phyloP scores from a whole-genome alignment of 176 grass and related monocot species.

The Alopecurus myosuroides region DNA sequence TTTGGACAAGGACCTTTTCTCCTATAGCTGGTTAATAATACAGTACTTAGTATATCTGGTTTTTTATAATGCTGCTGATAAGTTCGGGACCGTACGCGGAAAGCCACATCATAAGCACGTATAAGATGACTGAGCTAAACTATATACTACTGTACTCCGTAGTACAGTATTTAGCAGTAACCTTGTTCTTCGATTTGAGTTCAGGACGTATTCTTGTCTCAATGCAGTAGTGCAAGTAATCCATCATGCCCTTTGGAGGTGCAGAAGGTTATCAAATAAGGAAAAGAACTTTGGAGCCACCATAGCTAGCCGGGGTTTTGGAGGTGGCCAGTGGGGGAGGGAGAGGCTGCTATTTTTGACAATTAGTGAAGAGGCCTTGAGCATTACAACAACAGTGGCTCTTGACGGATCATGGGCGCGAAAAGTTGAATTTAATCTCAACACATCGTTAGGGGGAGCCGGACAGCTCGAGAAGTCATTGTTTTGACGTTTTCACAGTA shows the following conservation, averaged over 20 bases:
- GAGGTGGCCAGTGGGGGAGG: background rate
- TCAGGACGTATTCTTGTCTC: background rate
- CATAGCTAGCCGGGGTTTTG: background rate
- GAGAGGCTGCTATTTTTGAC: background rate
- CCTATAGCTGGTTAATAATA: background rate
- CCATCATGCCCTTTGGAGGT: background rate
- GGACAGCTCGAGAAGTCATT: no score
- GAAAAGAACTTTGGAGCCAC: background rate
- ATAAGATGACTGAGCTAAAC: background rate
- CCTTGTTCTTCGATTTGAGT: background rate
- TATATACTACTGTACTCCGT: no score
- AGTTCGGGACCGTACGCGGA: background rate
- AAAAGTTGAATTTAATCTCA: background rate
- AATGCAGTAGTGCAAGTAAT: background rate
- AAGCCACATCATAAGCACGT: background rate
- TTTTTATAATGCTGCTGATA: background rate
- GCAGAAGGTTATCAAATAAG: background rate
- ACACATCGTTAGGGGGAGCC: no score
- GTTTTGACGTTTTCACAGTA: no score
- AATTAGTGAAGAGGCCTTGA: background rate
- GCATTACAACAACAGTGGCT: background rate
- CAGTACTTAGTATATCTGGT: no score
- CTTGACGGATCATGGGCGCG: background rate
- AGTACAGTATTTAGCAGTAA: background rate
- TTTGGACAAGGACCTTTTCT: background rate